Evolutionary conservation across 257 asterid genomes (phyloP).

Genomic region (Jaltomata sinuosa): DNA sequence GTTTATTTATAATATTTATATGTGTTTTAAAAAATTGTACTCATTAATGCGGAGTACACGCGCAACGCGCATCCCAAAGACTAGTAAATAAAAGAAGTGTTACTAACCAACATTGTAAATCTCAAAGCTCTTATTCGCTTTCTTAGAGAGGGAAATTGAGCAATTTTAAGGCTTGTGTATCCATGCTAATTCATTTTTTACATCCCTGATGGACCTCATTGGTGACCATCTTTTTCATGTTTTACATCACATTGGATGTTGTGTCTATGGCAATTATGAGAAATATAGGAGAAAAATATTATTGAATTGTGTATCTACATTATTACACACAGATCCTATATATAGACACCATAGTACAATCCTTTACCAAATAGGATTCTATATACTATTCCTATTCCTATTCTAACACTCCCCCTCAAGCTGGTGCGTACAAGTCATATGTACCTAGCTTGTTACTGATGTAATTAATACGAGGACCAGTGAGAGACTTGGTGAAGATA

Average conservation of each 20-base stretch:
- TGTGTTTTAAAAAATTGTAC: neutral
- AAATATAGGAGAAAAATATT: too few relatives aligned
- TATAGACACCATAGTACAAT: too few relatives aligned
- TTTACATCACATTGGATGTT: neutral
- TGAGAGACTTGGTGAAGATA: too few relatives aligned
- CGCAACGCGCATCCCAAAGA: neutral
- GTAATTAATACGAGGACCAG: too few relatives aligned
- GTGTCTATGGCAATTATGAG: too few relatives aligned
- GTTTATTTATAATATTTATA: neutral
- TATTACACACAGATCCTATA: too few relatives aligned
- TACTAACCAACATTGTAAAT: neutral
- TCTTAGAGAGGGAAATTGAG: neutral
- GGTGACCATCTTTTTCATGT: neutral
- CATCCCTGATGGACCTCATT: neutral
- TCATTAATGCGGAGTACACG: neutral
- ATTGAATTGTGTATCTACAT: too few relatives aligned
- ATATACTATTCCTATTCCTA: too few relatives aligned
- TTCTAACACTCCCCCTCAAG: too few relatives aligned
- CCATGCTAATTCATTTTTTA: neutral
- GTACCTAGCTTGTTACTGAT: too few relatives aligned
- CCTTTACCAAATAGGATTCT: too few relatives aligned
- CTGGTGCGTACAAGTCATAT: too few relatives aligned
- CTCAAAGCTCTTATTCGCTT: neutral
- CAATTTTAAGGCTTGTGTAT: neutral
- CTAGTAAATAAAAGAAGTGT: neutral